Conservation (phyloP, 768 basidiomycete species). For the Russula lepida region DNA sequence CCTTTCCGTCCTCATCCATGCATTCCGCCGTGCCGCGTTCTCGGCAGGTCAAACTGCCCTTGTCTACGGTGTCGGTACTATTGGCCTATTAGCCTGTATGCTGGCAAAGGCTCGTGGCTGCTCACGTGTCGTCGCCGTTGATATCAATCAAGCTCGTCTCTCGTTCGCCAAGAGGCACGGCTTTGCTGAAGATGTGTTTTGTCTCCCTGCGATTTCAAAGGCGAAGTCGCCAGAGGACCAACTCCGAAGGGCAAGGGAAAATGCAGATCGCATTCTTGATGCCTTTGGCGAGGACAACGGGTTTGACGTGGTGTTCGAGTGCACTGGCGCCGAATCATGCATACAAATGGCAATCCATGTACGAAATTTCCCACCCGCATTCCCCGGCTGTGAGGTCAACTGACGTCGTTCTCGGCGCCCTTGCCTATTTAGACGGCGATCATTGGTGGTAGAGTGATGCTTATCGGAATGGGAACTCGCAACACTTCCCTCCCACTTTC, state of each 20-base stretch:
- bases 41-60: conserved; percentile 60
- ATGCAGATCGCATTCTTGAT: conserved; percentile 40
- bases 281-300: conserved; percentile 61
- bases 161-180: conserved; percentile 69
- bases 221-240: conserved; percentile 49
- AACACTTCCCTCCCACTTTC: conserved; percentile 78
- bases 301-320: conserved; percentile 91
- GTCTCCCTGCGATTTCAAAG: conserved; percentile 42
- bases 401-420: conserved; percentile 15
- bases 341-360: conserved; percentile 89
- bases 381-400: background rate
- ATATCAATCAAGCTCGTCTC: conserved; percentile 79
- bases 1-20: conserved; percentile 79
- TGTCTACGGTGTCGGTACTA: conserved; percentile 88
- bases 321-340: conserved; percentile 87
- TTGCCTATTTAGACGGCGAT: conserved; percentile 52
- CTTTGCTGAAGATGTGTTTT: conserved; percentile 68
- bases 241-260: conserved; percentile 53
- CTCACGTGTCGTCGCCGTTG: conserved; percentile 62
- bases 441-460: conserved; percentile 84
- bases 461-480: conserved; percentile 92
- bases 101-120: conserved; percentile 69
- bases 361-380: conserved; percentile 33
- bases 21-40: conserved; percentile 38
- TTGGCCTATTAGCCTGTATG: conserved; percentile 83